A percentile compares a stretch with the other conserved stretches of the same genome.
These are phyloP conservation scores for Calonectria ilicicola DNA, from an alignment of 2,329 filamentous ascomycete genomes.

Conservation along the genomic window DNA sequence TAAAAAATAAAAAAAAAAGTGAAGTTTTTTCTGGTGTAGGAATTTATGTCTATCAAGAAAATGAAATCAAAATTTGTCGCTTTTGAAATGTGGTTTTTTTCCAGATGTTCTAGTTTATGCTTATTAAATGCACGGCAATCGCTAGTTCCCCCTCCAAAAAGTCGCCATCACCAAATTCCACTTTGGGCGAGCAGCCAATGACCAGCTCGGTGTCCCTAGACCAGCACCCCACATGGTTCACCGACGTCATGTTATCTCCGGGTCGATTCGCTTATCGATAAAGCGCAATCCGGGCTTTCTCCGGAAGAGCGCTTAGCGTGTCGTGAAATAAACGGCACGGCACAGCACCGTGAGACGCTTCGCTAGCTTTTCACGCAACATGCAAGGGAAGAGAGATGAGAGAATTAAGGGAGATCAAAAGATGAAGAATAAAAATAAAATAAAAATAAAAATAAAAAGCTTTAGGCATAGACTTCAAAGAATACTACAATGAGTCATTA, in stretches of 20 bases:
- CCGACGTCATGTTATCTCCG: slow-evolving; percentile 37
- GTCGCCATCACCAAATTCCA: slow-evolving; percentile 39
- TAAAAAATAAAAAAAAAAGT: no score
- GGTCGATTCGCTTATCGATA: slow-evolving; percentile 40
- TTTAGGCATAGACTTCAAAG: no score
- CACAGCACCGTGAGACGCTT: no score
- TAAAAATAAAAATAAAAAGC: no score
- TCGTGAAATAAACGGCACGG: no score
- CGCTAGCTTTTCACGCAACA: no score
- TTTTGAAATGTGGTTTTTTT: slow-evolving; percentile 8
- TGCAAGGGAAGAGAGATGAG: no score
- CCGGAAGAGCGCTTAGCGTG: slow-evolving; percentile 23
- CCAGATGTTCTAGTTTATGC: slow-evolving; percentile 31
- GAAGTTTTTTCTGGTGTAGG: no score
- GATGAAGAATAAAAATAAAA: no score
- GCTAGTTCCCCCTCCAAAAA: slow-evolving; percentile 36
- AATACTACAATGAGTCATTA: no score
- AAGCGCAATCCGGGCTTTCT: slow-evolving; percentile 31
- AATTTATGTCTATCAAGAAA: no score
- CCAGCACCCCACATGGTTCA: slow-evolving; percentile 1
- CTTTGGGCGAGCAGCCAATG: slow-evolving; percentile 24
- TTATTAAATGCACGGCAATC: slow-evolving; percentile 37
- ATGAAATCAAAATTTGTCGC: background rate
- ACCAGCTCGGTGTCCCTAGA: slow-evolving; percentile 16
- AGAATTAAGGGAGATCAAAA: no score